A percentile compares a stretch with the other conserved stretches of the same genome.
Evolutionary conservation across 2,329 filamentous ascomycete genomes (phyloP).

Genomic region (Scytalidium sp.): DNA sequence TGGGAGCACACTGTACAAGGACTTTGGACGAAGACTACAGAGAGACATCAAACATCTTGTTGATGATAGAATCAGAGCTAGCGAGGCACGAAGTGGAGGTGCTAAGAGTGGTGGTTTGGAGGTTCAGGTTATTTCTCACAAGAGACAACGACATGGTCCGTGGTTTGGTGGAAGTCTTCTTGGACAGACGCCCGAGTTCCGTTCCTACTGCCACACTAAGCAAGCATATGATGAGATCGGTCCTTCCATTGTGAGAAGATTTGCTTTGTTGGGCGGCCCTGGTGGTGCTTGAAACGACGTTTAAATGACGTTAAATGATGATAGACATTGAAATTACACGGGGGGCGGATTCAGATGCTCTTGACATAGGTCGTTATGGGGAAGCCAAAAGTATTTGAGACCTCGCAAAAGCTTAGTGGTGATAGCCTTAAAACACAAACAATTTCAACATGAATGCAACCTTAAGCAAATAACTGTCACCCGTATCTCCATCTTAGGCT

Average conservation of each 20-base stretch:
- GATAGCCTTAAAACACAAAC: not conserved
- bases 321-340: not conserved
- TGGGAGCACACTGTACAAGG: slow-evolving; percentile 96
- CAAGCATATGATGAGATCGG: slow-evolving; percentile 83
- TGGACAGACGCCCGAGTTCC: slow-evolving; percentile 96
- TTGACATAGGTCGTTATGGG: not conserved
- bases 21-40: slow-evolving; percentile 94
- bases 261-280: slow-evolving; percentile 88
- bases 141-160: slow-evolving; percentile 92
- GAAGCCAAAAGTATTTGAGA: not conserved
- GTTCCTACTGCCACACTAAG: slow-evolving; percentile 97
- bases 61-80: slow-evolving; percentile 87
- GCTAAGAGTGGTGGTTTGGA: slow-evolving; percentile 92
- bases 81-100: slow-evolving; percentile 86
- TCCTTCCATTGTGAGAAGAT: slow-evolving; percentile 90
- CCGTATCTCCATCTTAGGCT: no score
- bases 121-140: slow-evolving; percentile 96
- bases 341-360: not conserved
- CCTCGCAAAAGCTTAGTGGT: not conserved
- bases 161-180: slow-evolving; percentile 98
- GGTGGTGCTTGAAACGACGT: slow-evolving; percentile 60
- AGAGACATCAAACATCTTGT: slow-evolving; percentile 96
- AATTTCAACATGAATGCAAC: not conserved
- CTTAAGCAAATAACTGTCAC: no score
- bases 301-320: not conserved